Percentiles rank a stretch among this genome's conserved stretches.
These are phyloP conservation scores for Cyclostephanos invisitatus DNA, from an alignment of 108 stramenopile genomes.

Conservation along the genomic window DNA sequence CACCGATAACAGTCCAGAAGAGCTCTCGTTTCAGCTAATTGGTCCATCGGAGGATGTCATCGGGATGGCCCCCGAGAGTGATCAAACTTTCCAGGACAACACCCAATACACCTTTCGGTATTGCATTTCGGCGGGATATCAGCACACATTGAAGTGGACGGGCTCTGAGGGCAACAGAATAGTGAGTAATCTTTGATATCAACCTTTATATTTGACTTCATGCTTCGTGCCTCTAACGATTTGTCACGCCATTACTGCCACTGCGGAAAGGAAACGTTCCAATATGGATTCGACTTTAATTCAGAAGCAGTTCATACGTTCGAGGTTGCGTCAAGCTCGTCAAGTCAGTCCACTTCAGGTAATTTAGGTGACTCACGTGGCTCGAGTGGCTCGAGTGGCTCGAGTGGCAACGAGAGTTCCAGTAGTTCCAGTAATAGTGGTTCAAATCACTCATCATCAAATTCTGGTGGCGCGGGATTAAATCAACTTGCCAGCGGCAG, in stretches of 20 bases:
- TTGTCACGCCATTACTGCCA: background rate
- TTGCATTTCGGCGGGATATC: background rate
- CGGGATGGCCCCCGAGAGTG: background rate
- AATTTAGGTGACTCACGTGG: too few species aligned
- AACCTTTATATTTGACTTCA: background rate
- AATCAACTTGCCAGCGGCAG: background rate
- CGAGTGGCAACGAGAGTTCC: too few species aligned
- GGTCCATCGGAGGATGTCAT: background rate
- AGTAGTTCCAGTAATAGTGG: background rate
- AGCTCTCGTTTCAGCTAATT: background rate
- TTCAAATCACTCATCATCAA: background rate
- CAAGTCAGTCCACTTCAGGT: constrained; percentile 3
- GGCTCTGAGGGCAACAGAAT: background rate
- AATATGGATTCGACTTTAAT: constrained; percentile 11
- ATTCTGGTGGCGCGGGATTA: background rate
- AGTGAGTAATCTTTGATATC: background rate
- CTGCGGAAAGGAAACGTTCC: constrained; percentile 1
- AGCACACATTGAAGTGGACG: background rate
- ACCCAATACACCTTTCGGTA: background rate
- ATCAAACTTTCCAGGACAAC: background rate
- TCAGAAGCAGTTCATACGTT: background rate
- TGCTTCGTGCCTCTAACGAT: background rate
- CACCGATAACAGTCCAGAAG: constrained; percentile 8
- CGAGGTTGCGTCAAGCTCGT: background rate
- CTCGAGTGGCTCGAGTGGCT: too few species aligned